These are phyloP conservation scores for Knoxdaviesia proteae DNA, from an alignment of 2,329 filamentous ascomycete genomes.

Conservation along the genomic window DNA sequence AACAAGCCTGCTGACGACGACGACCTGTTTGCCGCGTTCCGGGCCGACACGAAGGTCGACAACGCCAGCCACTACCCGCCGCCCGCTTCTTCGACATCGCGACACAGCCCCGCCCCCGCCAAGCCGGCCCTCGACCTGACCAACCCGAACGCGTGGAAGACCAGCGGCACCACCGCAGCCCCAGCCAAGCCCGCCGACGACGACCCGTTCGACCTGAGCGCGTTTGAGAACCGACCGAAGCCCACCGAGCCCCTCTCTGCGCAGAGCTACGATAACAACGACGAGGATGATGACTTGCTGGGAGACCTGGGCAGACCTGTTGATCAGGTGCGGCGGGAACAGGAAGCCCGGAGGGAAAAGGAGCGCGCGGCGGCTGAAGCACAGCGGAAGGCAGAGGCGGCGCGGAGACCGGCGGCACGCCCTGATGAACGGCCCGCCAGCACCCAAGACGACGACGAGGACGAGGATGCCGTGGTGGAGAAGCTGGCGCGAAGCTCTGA, in stretches of 20 bases:
- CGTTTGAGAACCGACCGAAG: slow-evolving; percentile 27
- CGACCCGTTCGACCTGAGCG: slow-evolving; percentile 67
- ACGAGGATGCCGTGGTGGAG: slow-evolving; percentile 10
- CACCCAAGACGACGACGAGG: slow-evolving; percentile 30
- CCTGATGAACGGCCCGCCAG: slow-evolving; percentile 26
- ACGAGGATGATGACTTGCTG: slow-evolving; percentile 44
- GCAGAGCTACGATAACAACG: slow-evolving; percentile 10
- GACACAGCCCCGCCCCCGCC: slow-evolving; percentile 14
- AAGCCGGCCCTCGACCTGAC: slow-evolving; percentile 25
- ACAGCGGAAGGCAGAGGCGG: background rate
- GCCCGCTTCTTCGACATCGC: slow-evolving; percentile 5
- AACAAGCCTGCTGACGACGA: slow-evolving; percentile 27
- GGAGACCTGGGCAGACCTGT: slow-evolving; percentile 44
- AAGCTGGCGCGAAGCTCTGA: slow-evolving; percentile 10
- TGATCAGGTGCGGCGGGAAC: slow-evolving; percentile 35
- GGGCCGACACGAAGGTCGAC: slow-evolving; percentile 44
- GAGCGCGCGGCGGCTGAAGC: background rate
- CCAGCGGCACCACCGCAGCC: slow-evolving; percentile 11
- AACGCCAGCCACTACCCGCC: slow-evolving; percentile 45
- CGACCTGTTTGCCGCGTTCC: slow-evolving; percentile 47
- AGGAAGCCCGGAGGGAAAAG: slow-evolving; percentile 5
- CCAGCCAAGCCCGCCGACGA: slow-evolving; percentile 48
- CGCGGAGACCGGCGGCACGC: slow-evolving; percentile 12
- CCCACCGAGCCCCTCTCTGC: slow-evolving; percentile 6
- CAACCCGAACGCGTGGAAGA: slow-evolving; percentile 31